Conservation (phyloP, 768 basidiomycete genomes). For the Mycena crocata region DNA sequence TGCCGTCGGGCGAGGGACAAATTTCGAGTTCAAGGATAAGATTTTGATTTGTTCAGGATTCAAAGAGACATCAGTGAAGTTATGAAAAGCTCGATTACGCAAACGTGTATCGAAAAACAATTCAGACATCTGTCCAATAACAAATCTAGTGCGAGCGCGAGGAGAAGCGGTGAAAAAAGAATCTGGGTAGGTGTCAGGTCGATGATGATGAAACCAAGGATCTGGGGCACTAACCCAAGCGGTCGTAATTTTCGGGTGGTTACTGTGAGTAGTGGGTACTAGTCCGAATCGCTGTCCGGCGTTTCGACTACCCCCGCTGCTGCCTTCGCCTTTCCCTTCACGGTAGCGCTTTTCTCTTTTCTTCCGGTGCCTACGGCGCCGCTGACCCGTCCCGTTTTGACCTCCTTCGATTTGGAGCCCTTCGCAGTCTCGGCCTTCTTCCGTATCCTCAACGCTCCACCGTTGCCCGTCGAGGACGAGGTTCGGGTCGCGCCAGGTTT, state of each 20-base stretch:
- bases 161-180: background rate
- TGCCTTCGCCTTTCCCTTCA: background rate
- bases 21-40: constrained; percentile 20
- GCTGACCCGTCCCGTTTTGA: background rate
- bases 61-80: background rate
- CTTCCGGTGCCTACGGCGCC: background rate
- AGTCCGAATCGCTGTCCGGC: background rate
- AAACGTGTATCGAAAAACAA: background rate
- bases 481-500: background rate
- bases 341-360: background rate
- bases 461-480: background rate
- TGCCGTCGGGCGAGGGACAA: constrained; percentile 5
- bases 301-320: background rate
- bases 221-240: background rate
- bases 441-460: background rate
- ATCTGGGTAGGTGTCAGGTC: constrained; percentile 1
- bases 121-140: background rate
- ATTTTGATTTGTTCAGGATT: background rate
- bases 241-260: background rate
- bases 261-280: background rate
- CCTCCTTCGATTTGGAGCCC: background rate
- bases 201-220: background rate
- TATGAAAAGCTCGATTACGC: background rate
- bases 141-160: background rate
- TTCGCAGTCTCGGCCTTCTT: background rate